A percentile compares a stretch with the other conserved stretches of the same genome.
phyloP scores from a whole-genome alignment of 75 land plant species.

The Isoetes taiwanensis region DNA sequence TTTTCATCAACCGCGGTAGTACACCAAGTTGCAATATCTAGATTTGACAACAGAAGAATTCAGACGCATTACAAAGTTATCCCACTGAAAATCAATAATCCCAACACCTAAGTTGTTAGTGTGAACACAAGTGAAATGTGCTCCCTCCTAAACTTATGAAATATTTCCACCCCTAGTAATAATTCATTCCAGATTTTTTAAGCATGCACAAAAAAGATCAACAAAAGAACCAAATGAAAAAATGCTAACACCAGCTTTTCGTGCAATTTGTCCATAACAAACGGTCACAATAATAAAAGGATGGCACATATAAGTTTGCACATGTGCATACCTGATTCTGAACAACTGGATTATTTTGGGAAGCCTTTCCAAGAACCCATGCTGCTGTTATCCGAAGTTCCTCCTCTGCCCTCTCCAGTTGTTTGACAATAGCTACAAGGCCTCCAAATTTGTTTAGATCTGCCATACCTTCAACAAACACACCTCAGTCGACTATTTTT shows the following conservation, averaged over 20 bases:
- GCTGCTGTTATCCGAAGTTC: slow-evolving; percentile 68
- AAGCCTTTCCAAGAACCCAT: slow-evolving; percentile 88
- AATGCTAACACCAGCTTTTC: neutral
- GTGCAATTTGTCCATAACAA: neutral
- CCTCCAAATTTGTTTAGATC: slow-evolving; percentile 92
- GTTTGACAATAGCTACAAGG: slow-evolving; percentile 37
- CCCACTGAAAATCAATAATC: neutral
- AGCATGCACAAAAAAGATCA: neutral
- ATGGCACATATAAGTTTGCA: neutral
- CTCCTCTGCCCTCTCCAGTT: slow-evolving; percentile 48
- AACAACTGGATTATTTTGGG: slow-evolving; percentile 84
- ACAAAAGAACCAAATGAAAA: neutral
- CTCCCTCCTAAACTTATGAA: too few species aligned
- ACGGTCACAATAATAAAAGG: neutral
- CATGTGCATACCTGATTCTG: slow-evolving; percentile 50
- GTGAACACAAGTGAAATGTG: too few species aligned
- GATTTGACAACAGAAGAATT: neutral
- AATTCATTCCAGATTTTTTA: neutral
- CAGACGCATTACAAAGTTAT: neutral
- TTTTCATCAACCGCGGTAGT: slow-evolving; percentile 51
- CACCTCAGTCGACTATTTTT: neutral
- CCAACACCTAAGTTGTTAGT: too few species aligned
- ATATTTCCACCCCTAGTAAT: too few species aligned
- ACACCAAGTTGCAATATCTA: slow-evolving; percentile 62
- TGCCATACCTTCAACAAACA: slow-evolving; percentile 24